phyloP scores from a whole-genome alignment of 495 filamentous ascomycete genomes.

The Aspergillus asperescens region DNA sequence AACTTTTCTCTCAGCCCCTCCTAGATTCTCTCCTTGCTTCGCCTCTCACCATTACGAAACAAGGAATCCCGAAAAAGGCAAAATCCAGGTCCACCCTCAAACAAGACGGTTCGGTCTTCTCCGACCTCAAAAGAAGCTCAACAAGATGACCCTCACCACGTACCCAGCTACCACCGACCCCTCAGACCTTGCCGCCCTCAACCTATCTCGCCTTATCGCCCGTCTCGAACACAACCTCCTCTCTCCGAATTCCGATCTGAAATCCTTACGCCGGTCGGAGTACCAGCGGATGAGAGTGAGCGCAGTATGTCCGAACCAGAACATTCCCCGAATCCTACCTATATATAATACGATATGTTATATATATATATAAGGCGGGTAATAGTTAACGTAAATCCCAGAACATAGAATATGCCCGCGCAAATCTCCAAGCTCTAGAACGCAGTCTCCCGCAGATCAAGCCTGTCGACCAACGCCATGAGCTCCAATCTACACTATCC shows the following conservation, averaged over 20 bases:
- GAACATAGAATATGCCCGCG: conserved; percentile 78
- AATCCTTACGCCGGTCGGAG: conserved; percentile 55
- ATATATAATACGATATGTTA: background rate
- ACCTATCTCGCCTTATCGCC: conserved; percentile 66
- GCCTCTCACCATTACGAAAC: background rate
- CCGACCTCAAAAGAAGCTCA: background rate
- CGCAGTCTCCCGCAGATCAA: conserved; percentile 63
- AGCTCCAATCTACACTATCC: conserved; percentile 60
- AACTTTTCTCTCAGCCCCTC: conserved; percentile 4
- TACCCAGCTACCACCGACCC: conserved; percentile 25
- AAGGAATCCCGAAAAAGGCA: background rate
- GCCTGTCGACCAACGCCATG: conserved; percentile 57
- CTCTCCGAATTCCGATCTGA: conserved; percentile 56
- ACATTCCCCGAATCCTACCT: background rate
- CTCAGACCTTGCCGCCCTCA: conserved; percentile 45
- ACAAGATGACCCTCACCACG: conserved; percentile 31
- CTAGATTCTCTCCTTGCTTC: background rate
- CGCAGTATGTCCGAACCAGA: conserved; percentile 46
- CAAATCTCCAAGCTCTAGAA: conserved; percentile 70
- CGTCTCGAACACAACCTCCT: conserved; percentile 71
- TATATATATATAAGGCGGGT: background rate
- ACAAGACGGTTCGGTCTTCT: background rate
- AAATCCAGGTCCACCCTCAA: background rate
- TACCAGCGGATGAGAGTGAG: conserved; percentile 65
- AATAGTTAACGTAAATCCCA: conserved; percentile 22